Conservation (phyloP, 2,329 filamentous ascomycete genomes). For the Neobulgaria alba region DNA sequence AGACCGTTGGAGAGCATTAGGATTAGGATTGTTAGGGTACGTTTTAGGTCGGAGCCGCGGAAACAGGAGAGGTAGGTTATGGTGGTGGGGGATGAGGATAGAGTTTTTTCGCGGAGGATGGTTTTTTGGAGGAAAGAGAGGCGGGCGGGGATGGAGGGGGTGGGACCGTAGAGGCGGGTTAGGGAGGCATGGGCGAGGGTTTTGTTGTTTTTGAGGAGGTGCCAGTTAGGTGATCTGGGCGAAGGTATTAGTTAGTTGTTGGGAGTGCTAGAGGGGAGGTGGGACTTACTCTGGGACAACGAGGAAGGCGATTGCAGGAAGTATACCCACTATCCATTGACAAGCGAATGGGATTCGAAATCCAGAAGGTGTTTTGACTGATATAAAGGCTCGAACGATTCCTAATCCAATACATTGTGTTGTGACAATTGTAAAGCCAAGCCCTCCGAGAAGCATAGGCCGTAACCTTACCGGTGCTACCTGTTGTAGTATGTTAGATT, state of each 20-base stretch:
- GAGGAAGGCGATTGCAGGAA: constrained; percentile 10
- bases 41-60: constrained; percentile 27
- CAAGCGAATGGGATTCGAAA: constrained; percentile 12
- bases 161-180: constrained; percentile 7
- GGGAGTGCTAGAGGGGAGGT: not conserved
- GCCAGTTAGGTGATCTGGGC: constrained; percentile 16
- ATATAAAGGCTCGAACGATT: constrained; percentile 10
- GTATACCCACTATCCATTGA: constrained; percentile 11
- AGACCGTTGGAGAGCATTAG: constrained; percentile 27
- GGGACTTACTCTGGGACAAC: constrained; percentile 12
- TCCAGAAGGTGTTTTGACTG: constrained; percentile 3
- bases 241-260: not conserved
- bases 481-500: no score
- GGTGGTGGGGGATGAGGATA: constrained; percentile 8
- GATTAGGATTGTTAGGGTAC: constrained; percentile 32
- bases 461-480: constrained; percentile 14
- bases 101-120: constrained; percentile 5
- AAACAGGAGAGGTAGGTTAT: constrained; percentile 33
- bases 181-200: constrained; percentile 6
- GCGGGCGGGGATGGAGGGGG: constrained; percentile 7
- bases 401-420: constrained; percentile 15
- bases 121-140: constrained; percentile 9
- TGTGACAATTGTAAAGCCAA: constrained; percentile 10
- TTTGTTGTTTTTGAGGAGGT: constrained; percentile 5
- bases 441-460: constrained; percentile 9